A percentile compares a stretch with the other conserved stretches of the same genome.
Evolutionary conservation across 176 grass and related monocot species (phyloP).

Genomic region (Ananas comosus): DNA sequence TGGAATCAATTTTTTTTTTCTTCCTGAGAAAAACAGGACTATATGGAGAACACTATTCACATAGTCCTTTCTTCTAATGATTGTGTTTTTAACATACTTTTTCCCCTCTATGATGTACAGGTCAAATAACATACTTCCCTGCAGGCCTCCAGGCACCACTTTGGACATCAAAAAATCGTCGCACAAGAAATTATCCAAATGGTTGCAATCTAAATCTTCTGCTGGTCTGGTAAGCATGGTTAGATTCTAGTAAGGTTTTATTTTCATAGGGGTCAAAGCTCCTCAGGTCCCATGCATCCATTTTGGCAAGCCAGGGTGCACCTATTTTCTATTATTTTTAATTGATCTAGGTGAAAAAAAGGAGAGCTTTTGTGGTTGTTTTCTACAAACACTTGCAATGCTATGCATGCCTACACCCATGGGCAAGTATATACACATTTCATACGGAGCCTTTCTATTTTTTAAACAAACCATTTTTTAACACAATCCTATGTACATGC

Average conservation of each 20-base stretch:
- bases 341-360: too few species aligned
- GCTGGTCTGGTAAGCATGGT: conserved; percentile 58
- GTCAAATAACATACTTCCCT: conserved; percentile 82
- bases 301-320: too few species aligned
- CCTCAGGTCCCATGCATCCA: background rate
- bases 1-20: too few species aligned
- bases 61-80: background rate
- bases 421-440: too few species aligned
- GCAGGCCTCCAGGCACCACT: conserved; percentile 73
- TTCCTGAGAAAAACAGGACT: too few species aligned
- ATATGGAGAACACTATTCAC: background rate
- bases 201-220: conserved; percentile 86
- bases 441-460: too few species aligned
- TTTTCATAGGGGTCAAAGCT: background rate
- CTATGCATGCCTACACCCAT: too few species aligned
- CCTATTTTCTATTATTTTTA: too few species aligned
- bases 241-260: background rate
- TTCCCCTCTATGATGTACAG: conserved; percentile 25
- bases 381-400: too few species aligned
- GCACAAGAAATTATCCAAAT: conserved; percentile 89
- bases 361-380: too few species aligned
- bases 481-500: too few species aligned
- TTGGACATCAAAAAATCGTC: conserved; percentile 93
- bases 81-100: background rate
- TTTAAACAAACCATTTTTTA: too few species aligned